Base-by-base conservation (phyloP, 2,329 filamentous ascomycete genomes). In the Botrytis pseudocinerea region DNA sequence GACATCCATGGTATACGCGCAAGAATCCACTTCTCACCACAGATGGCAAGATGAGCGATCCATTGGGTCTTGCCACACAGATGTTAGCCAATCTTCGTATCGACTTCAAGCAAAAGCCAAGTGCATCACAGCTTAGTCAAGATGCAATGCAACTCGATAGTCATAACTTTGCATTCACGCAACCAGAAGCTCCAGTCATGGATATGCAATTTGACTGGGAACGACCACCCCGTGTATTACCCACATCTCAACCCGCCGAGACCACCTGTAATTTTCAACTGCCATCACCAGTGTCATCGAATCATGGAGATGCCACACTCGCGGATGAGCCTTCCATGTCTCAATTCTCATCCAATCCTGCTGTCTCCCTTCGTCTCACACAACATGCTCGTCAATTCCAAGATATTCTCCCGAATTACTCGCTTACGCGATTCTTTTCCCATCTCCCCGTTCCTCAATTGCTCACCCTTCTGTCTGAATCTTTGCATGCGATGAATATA, bases 1-100 rank as follows among this genome's bases (percentile, higher is more conserved):
- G 93, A 76, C 96, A 99, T 82, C 95, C 95, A 1, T 99, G 96
- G 96, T 98, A 94, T 81, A 98, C 93, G 5, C 89, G 93, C 63
- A 87, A 87, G 74, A 99, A 98, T 82, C 87, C 87, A 46, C 91
- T 94, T 78, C 86, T 98, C 68, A 90, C 90, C 6, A 80, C 87
- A 0, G 91, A 94, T 74, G 95, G 95, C 77, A 89, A 87, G 76
- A 87, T 95, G 48, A 88, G 88, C 18, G 93, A 98, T 78, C 93
- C 93, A 1, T 85, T 98, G 75, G 89, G 90, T 71, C 86, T 99
- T 64, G 96, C 96, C n/a, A 97, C 96, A 0, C 91, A 93, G 80
- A 97, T 99, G 93, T 91, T 99, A 71, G 93, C 97, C 81, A 92
- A 90, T 72, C 88, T 99, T 25, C 92, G 90, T 76, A 97, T 99